Evolutionary conservation across 192 early-diverging fungal genomes (phyloP).

Genomic region (Neocallimastix lanati): DNA sequence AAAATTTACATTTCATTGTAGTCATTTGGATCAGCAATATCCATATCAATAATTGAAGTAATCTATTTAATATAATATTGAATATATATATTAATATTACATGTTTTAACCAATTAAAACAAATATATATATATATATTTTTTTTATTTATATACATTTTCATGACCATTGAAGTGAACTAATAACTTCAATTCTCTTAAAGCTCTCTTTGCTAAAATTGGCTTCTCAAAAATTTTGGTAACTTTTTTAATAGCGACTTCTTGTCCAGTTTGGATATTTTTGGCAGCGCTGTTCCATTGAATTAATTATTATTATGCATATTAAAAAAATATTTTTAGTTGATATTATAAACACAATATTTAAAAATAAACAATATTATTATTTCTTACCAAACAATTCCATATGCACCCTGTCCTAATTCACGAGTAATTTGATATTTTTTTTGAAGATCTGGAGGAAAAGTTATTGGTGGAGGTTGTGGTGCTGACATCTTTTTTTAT

Average conservation of each 20-base stretch:
- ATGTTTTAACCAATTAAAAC: too few species aligned
- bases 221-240: slow-evolving; percentile 5
- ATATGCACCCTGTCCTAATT: slow-evolving; percentile 79
- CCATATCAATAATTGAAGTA: slow-evolving; percentile 78
- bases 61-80: slow-evolving; percentile 56
- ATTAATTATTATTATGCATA: too few species aligned
- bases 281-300: slow-evolving; percentile 45
- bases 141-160: slow-evolving; percentile 40
- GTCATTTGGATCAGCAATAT: slow-evolving; percentile 58
- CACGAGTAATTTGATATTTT: slow-evolving; percentile 52
- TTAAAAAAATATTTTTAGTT: too few species aligned
- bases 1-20: slow-evolving; percentile 47
- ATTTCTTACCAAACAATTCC: slow-evolving; percentile 69
- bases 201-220: slow-evolving; percentile 57
- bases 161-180: slow-evolving; percentile 80
- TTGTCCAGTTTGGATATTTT: slow-evolving; percentile 54
- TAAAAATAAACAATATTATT: too few species aligned
- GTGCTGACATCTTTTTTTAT: neutral
- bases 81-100: too few species aligned
- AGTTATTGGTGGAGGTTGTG: neutral
- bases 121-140: neutral
- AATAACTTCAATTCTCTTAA: slow-evolving; percentile 84
- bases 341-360: too few species aligned
- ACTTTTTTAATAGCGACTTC: slow-evolving; percentile 24
- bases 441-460: slow-evolving; percentile 30